Base-by-base conservation (phyloP, 805 yeast species). In the Candida golubevii region DNA sequence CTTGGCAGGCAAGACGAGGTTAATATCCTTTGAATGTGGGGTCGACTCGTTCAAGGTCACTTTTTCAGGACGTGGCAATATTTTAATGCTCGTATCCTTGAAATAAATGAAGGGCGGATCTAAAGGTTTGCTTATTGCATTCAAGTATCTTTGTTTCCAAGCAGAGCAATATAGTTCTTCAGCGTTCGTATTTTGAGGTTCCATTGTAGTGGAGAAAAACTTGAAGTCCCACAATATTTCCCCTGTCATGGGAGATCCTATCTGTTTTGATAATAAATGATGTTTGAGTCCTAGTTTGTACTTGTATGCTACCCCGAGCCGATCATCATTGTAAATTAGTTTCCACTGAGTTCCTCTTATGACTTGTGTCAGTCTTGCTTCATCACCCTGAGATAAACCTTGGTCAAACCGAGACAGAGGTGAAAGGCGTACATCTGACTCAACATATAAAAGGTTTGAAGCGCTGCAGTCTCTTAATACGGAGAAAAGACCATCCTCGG, bases 321-420 rank as follows among this genome's bases (percentile, higher is more conserved):
- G 35, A n/a, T 44, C 42, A 8, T 35, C 42, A 15, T 35, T 28
- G 12, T 39, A 33, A 28, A 58, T 48, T 27, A 44, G 15, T 8
- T 41, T 46, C 68, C 69, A 66, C 7, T 47, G 50, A 3, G 66
- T 60, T 8, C 59, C 57, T 8, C 51, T 41, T n/a, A 64, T 43
- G 5, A 44, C 44, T 15, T 31, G 33, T 29, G 11, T 29, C 11
- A 10, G 11, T 11, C n/a, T 29, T 11, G 32, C 32, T 11, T 29
- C n/a, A 11, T 11, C 11, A 29, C 32, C 32, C 11, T 10, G 4
- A 29, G 11, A 29, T 11, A 29, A 12, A 11, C 32, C 32, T 18
- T 18, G 23, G 11, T 36, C 41, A 9, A 44, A 44, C 13, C 44
- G 42, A 26, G 32, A 14, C 35, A 12, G 39, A 12, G 39, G 33